Evolutionary conservation across 306 rosid genomes (phyloP), one percentile per base, ranked within the genome.

Genomic region (Rosa rugosa): DNA sequence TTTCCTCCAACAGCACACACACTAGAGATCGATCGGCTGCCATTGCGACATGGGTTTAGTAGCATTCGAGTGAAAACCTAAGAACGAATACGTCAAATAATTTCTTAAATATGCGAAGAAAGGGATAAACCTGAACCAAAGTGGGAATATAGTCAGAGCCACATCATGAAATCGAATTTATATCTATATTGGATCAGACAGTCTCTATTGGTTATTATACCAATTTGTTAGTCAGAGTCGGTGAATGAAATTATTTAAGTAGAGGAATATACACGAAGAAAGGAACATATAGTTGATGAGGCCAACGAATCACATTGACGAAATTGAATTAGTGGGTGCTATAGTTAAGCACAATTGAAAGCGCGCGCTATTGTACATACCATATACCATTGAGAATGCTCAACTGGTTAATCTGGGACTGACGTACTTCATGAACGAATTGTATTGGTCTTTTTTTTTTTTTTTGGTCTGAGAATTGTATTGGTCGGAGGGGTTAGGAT

Each of bases 111-210:
- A 2, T 9, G 66, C 4, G 2, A 25, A 62, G 17, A 62, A 46
- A 23, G 12, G 11, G 5, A 14, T 44, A 7, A 9, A 31, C 75
- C 36, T 11, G 22, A 12, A 38, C 23, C 45, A 23, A 45, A 77
- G 92, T 86, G 94, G 91, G 80, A 72, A 73, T n/a, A 22, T 64
- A 74, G 86, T 88, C 89, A 85, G 76, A 90, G 16, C 10, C 53
- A 50, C 40, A 51, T 62, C 38, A 14, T 6, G 2, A 16, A 63
- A 31, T 6, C 41, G 68, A 62, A 11, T 59, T 22, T 23, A 27
- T 0, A 11, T 62, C 2, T 25, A 62, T 11, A 9, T 46, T 27
- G 20, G 18, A 77, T 23, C 31, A 59, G 63, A 69, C 40, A n/a
- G 27, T 78, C 51, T 41, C 71, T 42, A 6, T 54, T 72, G 73